Percentiles rank a stretch among this genome's conserved stretches.
These are phyloP conservation scores for Colletotrichum melonis DNA, from an alignment of 2,329 filamentous ascomycete species.

Conservation along the genomic window DNA sequence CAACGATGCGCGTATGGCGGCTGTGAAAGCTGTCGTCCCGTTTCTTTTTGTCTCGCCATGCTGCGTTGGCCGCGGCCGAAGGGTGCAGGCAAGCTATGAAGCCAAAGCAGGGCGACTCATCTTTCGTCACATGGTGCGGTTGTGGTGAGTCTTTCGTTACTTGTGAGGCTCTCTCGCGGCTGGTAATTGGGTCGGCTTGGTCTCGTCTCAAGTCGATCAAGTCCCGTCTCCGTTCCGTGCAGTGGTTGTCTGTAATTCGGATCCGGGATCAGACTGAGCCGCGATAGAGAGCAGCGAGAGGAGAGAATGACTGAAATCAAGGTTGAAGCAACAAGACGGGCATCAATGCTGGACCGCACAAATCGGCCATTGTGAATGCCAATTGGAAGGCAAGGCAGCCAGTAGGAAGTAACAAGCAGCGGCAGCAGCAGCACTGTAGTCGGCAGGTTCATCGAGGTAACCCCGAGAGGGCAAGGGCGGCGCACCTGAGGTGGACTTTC, in stretches of 20 bases:
- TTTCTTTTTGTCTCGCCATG: conserved; percentile 3
- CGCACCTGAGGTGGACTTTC: background rate
- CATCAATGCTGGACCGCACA: background rate
- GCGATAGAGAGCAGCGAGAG: background rate
- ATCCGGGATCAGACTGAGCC: conserved; percentile 17
- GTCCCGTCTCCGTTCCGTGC: conserved; percentile 1
- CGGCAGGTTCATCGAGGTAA: background rate
- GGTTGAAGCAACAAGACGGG: conserved; percentile 1
- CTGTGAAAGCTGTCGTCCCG: background rate
- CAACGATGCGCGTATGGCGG: background rate
- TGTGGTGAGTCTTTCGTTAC: background rate
- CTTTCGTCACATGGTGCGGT: background rate
- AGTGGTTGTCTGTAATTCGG: conserved; percentile 5
- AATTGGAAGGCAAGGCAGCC: background rate
- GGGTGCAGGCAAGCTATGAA: background rate
- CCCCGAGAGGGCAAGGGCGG: background rate
- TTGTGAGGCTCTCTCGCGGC: no score
- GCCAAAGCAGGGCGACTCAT: background rate
- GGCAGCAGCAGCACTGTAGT: background rate
- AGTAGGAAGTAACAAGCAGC: background rate
- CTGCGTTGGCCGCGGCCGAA: background rate
- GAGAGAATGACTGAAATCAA: background rate
- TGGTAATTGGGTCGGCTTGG: background rate
- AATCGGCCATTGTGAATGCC: background rate
- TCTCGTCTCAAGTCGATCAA: background rate